Percentiles rank a stretch among this genome's conserved stretches.
Conservation (phyloP, 2,329 filamentous ascomycete species). For the Orbilia blumenaviensis region DNA sequence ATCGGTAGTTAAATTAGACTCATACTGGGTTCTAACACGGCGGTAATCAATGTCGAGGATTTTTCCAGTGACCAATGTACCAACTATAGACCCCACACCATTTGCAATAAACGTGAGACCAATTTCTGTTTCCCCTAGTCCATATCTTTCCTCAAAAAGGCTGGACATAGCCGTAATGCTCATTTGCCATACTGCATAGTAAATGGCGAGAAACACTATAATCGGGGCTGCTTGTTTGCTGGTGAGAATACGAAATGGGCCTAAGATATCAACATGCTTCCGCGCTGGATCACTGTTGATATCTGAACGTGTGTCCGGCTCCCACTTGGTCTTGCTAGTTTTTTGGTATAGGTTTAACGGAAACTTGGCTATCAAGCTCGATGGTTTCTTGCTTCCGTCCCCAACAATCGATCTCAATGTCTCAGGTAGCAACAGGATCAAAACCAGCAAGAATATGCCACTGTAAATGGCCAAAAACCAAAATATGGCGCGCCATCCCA, state of each 20-base stretch:
- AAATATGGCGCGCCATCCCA: constrained; percentile 74
- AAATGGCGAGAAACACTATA: constrained; percentile 65
- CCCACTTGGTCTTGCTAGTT: neutral
- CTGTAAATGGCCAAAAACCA: constrained; percentile 72
- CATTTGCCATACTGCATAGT: constrained; percentile 69
- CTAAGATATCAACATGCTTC: constrained; percentile 63
- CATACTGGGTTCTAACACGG: constrained; percentile 52
- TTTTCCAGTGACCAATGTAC: constrained; percentile 66
- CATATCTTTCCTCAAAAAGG: constrained; percentile 64
- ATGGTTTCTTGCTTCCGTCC: neutral
- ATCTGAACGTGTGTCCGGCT: neutral
- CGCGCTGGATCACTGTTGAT: constrained; percentile 33
- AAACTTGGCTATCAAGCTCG: neutral
- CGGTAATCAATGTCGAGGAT: constrained; percentile 67
- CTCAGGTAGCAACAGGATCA: constrained; percentile 67
- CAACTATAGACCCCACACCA: constrained; percentile 67
- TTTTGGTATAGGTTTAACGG: constrained; percentile 7
- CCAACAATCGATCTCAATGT: neutral
- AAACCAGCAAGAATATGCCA: constrained; percentile 66
- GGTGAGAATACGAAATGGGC: constrained; percentile 64
- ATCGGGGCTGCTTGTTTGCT: constrained; percentile 63
- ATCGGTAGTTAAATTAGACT: neutral
- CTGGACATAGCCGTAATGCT: constrained; percentile 67
- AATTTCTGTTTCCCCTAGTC: constrained; percentile 63
- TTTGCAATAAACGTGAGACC: constrained; percentile 68